These are phyloP conservation scores for Ensete ventricosum DNA, from an alignment of 176 grass and related monocot genomes.

Conservation along the genomic window DNA sequence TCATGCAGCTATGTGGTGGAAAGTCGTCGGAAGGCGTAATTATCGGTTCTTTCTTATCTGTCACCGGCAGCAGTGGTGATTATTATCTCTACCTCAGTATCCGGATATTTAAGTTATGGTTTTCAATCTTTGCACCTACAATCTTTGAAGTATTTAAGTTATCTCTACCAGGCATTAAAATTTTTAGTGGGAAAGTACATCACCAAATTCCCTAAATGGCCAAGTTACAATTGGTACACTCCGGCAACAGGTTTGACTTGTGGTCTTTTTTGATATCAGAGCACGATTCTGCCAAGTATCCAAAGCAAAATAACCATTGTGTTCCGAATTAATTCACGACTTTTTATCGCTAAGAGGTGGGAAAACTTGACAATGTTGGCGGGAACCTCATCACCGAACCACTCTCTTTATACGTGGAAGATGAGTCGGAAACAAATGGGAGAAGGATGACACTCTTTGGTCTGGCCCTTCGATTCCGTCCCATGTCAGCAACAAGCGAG, in stretches of 20 bases:
- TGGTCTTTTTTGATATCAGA: conserved; percentile 9
- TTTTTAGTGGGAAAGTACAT: conserved; percentile 83
- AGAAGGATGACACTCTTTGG: too few species aligned
- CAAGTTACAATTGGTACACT: conserved; percentile 88
- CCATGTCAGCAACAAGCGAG: neutral
- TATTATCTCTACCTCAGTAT: conserved; percentile 15
- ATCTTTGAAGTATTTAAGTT: conserved; percentile 1
- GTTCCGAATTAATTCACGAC: too few species aligned
- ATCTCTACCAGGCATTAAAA: conserved; percentile 58
- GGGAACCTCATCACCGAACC: too few species aligned
- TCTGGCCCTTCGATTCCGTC: too few species aligned
- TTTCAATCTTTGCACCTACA: neutral
- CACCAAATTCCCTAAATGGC: conserved; percentile 84
- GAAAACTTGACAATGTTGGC: too few species aligned
- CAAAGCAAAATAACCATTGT: too few species aligned
- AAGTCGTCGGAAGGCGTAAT: conserved; percentile 89
- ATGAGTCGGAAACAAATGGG: too few species aligned
- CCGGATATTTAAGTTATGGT: neutral
- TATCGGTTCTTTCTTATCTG: conserved; percentile 96
- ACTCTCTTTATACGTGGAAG: too few species aligned
- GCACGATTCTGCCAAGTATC: too few species aligned
- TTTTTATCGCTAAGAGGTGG: too few species aligned
- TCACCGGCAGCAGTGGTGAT: conserved; percentile 98
- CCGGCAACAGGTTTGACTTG: conserved; percentile 61
- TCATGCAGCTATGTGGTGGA: conserved; percentile 71